Base-by-base conservation (phyloP, 2,329 filamentous ascomycete genomes). In the Apiospora sp. region DNA sequence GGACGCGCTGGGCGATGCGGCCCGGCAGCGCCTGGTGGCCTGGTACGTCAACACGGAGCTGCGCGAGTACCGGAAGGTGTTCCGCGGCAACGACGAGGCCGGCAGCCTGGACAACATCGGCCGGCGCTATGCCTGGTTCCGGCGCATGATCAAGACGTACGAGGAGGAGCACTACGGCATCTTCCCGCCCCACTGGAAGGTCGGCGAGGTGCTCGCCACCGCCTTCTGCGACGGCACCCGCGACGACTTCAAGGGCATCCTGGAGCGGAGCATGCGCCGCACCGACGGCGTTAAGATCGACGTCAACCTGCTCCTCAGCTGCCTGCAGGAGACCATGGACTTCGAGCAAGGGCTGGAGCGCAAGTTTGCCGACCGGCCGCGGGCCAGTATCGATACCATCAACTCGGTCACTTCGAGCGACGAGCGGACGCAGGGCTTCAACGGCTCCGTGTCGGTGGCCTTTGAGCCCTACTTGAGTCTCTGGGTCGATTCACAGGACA, bases 31-130 rank as follows among this genome's bases (percentile, higher is more conserved):
- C 67, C 85, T 99, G 51, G 89, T 98, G 79, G 96, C 93, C 14
- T 99, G 96, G 96, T 99, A 99, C 81, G 95, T 97, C 84, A 99
- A 99, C 81, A 98, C 96, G 2, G 94, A 98, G 84, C 86, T 99
- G 76, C 90, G 96, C 69, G 96, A 99, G 84, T 99, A 99, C 81
- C 90, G 96, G 70, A 94, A 97, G 79, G 94, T 99, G 0, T 99
- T 99, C 83, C 90, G 95, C 54, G 96, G 96, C 49, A 98, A 96
- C 79, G 96, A 99, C 80, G 96, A 99, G 85, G 96, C 96, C 6
- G 96, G 96, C 8, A 98, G 92, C 74, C 84, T 99, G 80, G 96
- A 99, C 86, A 99, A 99, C 79, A 99, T 99, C 74, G 94, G 95
- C 6, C 89, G 96, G 74, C 88, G 96, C 75, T 99, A 98, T 81